Conservation (phyloP, 2,329 filamentous ascomycete genomes). For the Coleophoma crateriformis region DNA sequence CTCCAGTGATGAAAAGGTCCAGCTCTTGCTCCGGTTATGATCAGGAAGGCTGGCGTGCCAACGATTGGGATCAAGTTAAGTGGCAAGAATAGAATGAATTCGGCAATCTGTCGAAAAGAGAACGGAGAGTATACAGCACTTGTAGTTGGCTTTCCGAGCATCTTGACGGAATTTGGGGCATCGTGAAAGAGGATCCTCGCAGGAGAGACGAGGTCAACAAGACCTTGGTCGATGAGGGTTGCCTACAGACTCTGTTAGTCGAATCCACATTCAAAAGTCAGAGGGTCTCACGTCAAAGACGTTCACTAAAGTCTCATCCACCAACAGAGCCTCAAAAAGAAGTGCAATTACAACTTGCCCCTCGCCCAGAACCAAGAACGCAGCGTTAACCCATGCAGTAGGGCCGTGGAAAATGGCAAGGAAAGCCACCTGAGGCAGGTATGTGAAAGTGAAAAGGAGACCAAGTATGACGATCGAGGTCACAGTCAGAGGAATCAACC, state of each 20-base stretch:
- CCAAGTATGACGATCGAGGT: constrained; percentile 78
- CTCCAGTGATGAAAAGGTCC: constrained; percentile 88
- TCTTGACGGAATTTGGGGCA: constrained; percentile 67
- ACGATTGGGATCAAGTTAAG: constrained; percentile 83
- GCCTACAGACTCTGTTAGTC: constrained; percentile 24
- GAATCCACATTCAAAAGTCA: neutral
- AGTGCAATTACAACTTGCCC: constrained; percentile 30
- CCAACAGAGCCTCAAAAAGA: constrained; percentile 76
- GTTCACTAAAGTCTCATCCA: constrained; percentile 73
- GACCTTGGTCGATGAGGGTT: constrained; percentile 70
- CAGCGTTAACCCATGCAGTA: constrained; percentile 84
- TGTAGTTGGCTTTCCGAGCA: constrained; percentile 75
- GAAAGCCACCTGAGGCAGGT: constrained; percentile 84
- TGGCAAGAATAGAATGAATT: constrained; percentile 73
- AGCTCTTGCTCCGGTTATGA: constrained; percentile 80
- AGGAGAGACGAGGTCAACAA: constrained; percentile 61
- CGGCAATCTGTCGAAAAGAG: constrained; percentile 83
- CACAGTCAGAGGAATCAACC: constrained; percentile 74
- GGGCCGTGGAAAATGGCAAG: constrained; percentile 83
- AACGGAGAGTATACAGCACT: constrained; percentile 81
- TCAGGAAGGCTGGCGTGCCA: constrained; percentile 78
- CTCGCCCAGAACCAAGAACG: constrained; percentile 81
- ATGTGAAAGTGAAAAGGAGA: constrained; percentile 84
- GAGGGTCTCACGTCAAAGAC: constrained; percentile 64
- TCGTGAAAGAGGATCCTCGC: constrained; percentile 62